phyloP scores from a whole-genome alignment of 177 flowering plant genomes.

The Telopea speciosissima region DNA sequence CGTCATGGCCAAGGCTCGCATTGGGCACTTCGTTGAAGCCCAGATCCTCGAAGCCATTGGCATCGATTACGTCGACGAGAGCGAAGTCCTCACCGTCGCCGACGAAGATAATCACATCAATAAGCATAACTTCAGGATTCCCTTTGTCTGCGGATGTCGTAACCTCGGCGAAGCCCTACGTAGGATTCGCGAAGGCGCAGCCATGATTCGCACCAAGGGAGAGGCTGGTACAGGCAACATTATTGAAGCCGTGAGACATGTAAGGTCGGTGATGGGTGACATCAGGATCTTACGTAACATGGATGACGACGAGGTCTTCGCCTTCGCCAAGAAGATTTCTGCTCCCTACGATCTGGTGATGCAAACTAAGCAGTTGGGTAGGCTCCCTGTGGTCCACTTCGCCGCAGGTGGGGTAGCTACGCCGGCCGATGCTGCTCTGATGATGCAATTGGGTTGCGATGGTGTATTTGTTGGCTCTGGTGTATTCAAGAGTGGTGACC shows the following conservation, averaged over 20 bases:
- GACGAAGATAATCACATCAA: slow-evolving; percentile 44
- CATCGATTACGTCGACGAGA: slow-evolving; percentile 53
- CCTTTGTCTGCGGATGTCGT: slow-evolving; percentile 59
- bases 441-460: slow-evolving; percentile 78
- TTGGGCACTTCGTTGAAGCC: slow-evolving; percentile 66
- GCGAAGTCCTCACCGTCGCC: slow-evolving; percentile 49
- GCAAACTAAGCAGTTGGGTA: slow-evolving; percentile 63
- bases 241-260: slow-evolving; percentile 52
- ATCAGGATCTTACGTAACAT: slow-evolving; percentile 45
- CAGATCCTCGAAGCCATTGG: slow-evolving; percentile 56
- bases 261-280: slow-evolving; percentile 58
- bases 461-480: slow-evolving; percentile 68
- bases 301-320: slow-evolving; percentile 61
- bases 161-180: slow-evolving; percentile 53
- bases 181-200: slow-evolving; percentile 52
- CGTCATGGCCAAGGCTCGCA: slow-evolving; percentile 63
- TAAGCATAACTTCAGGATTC: too few relatives aligned
- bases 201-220: slow-evolving; percentile 58
- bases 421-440: slow-evolving; percentile 71
- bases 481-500: slow-evolving; percentile 60
- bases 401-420: slow-evolving; percentile 76
- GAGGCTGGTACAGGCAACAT: slow-evolving; percentile 61
- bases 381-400: slow-evolving; percentile 70
- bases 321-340: slow-evolving; percentile 28
- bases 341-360: slow-evolving; percentile 65